Evolutionary conservation across 345 rosid genomes (phyloP).

Genomic region (Dipteronia dyeriana): DNA sequence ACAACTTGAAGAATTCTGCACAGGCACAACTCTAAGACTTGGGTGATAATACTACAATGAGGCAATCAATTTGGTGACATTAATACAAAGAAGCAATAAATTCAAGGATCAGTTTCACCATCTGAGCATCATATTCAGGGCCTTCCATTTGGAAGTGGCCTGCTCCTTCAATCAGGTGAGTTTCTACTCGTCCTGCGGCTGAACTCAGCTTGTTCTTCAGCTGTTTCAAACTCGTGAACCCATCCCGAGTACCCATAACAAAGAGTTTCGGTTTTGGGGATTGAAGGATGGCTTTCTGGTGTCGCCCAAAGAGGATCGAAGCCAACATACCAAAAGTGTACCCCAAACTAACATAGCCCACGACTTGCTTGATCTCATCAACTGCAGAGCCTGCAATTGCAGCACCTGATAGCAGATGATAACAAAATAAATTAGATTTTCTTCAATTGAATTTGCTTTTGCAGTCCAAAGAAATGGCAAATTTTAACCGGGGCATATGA

Average conservation of each 20-base stretch:
- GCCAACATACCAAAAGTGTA: conserved; percentile 89
- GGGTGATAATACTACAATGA: conserved; percentile 42
- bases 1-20: conserved; percentile 6
- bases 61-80: conserved; percentile 37
- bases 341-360: conserved; percentile 83
- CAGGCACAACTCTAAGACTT: neutral
- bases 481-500: neutral
- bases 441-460: neutral
- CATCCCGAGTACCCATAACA: conserved; percentile 92
- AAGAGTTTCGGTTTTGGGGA: conserved; percentile 88
- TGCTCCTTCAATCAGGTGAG: conserved; percentile 78
- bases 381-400: conserved; percentile 95
- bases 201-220: conserved; percentile 73
- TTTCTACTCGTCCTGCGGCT: conserved; percentile 65
- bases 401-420: conserved; percentile 58
- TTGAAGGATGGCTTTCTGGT: conserved; percentile 74
- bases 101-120: conserved; percentile 61
- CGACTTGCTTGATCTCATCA: conserved; percentile 67
- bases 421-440: neutral
- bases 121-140: conserved; percentile 71
- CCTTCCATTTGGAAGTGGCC: conserved; percentile 98
- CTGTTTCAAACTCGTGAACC: conserved; percentile 88
- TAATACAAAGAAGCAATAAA: conserved; percentile 61
- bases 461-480: neutral
- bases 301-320: conserved; percentile 80